Evolutionary conservation across 176 grass and related monocot species (phyloP).

Genomic region (Ensete glaucum): DNA sequence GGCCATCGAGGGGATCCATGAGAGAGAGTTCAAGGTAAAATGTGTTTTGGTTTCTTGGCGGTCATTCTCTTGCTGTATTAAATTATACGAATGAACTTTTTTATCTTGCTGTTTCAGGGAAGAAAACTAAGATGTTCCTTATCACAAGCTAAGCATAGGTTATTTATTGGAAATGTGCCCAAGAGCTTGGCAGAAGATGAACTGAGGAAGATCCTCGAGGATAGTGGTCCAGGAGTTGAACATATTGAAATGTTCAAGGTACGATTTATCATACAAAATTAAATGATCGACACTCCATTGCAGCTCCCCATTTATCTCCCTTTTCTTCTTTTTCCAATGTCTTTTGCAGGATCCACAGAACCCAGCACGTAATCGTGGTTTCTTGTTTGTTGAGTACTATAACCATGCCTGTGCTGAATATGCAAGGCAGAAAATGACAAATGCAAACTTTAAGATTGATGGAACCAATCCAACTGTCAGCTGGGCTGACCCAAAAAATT

Average conservation of each 20-base stretch:
- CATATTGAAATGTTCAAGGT: constrained; percentile 97
- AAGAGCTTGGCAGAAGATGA: constrained; percentile 91
- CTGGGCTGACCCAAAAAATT: constrained; percentile 87
- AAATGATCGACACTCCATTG: background rate
- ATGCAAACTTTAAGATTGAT: constrained; percentile 71
- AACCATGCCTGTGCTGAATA: constrained; percentile 93
- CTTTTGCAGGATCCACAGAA: constrained; percentile 74
- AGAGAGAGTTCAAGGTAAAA: constrained; percentile 85
- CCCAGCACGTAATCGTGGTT: constrained; percentile 76
- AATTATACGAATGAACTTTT: background rate
- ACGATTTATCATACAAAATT: constrained; percentile 1
- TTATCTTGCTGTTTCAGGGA: constrained; percentile 38
- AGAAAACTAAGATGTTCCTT: constrained; percentile 83
- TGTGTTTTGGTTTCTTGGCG: background rate
- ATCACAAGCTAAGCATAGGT: constrained; percentile 82
- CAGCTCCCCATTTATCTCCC: background rate
- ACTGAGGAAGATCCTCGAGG: constrained; percentile 68
- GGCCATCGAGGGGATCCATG: constrained; percentile 67
- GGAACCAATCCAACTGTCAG: constrained; percentile 83
- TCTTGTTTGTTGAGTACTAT: constrained; percentile 91
- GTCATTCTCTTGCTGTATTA: background rate
- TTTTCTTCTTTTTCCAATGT: constrained; percentile 2
- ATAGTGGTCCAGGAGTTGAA: constrained; percentile 67
- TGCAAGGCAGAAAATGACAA: constrained; percentile 56
- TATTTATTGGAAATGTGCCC: constrained; percentile 94